phyloP scores from a whole-genome alignment of 345 rosid species.

The Clarkia xantiana region DNA sequence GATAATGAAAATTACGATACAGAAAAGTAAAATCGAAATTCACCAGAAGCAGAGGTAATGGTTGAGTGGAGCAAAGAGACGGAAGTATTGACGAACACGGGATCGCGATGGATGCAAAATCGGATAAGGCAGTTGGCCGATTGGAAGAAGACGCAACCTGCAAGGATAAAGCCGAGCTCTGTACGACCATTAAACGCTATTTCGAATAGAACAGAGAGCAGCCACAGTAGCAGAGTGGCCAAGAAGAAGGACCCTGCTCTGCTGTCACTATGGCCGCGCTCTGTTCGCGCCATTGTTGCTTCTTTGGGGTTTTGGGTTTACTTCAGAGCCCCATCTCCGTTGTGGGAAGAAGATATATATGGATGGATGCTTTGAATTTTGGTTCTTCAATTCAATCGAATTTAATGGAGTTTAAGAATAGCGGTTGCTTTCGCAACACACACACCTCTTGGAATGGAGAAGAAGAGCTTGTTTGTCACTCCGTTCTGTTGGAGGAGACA shows the following conservation, averaged over 20 bases:
- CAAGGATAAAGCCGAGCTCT: conserved; percentile 38
- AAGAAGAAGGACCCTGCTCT: conserved; percentile 46
- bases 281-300: conserved; percentile 19
- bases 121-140: conserved; percentile 51
- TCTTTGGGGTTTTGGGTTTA: no score
- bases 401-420: no score
- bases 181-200: conserved; percentile 40
- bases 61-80: conserved; percentile 85
- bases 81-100: conserved; percentile 73
- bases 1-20: not conserved
- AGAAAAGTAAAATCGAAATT: no score
- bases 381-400: no score
- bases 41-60: conserved; percentile 73
- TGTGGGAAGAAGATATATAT: no score
- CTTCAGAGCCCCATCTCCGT: no score
- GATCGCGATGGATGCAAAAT: conserved; percentile 47
- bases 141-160: conserved; percentile 54
- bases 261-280: conserved; percentile 15
- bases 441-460: no score
- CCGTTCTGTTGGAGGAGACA: no score
- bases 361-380: no score
- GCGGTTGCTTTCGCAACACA: no score
- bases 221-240: conserved; percentile 79
- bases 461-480: no score
- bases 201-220: conserved; percentile 65